phyloP scores from a whole-genome alignment of 129 eudicot genomes.

The Arctium minus region DNA sequence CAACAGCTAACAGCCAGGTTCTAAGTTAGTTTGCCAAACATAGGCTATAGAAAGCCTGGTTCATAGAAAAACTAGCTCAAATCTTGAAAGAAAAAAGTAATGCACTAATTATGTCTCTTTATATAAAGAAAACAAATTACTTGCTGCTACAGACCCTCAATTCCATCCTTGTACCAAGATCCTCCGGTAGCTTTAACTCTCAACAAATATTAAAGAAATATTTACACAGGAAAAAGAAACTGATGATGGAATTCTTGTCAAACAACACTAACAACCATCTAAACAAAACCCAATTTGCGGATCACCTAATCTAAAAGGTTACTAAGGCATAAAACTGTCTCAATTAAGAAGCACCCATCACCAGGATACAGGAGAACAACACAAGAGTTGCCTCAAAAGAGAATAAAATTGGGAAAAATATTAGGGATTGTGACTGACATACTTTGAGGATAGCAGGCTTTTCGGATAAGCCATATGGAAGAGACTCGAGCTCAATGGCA shows the following conservation, averaged over 20 bases:
- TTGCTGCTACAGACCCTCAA: background rate
- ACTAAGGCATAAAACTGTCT: background rate
- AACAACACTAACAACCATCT: background rate
- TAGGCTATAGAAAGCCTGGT: background rate
- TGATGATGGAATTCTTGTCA: background rate
- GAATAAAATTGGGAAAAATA: background rate
- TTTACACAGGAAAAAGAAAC: background rate
- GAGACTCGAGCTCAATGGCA: conserved; percentile 74
- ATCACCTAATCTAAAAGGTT: background rate
- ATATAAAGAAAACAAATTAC: background rate
- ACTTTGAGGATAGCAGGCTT: conserved; percentile 88
- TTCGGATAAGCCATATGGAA: conserved; percentile 79
- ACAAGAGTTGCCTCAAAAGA: too few species aligned
- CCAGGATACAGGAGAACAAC: too few species aligned
- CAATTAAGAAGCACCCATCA: background rate
- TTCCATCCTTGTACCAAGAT: background rate
- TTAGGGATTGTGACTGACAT: background rate
- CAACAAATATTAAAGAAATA: background rate
- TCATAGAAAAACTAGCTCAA: background rate
- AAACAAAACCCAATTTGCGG: background rate
- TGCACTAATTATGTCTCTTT: background rate
- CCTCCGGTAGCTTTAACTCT: background rate
- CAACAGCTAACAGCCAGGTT: background rate
- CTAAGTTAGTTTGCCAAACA: background rate
- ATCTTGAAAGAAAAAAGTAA: background rate